These are phyloP conservation scores for Russula dissimulans DNA, from an alignment of 768 basidiomycete genomes.

Conservation along the genomic window DNA sequence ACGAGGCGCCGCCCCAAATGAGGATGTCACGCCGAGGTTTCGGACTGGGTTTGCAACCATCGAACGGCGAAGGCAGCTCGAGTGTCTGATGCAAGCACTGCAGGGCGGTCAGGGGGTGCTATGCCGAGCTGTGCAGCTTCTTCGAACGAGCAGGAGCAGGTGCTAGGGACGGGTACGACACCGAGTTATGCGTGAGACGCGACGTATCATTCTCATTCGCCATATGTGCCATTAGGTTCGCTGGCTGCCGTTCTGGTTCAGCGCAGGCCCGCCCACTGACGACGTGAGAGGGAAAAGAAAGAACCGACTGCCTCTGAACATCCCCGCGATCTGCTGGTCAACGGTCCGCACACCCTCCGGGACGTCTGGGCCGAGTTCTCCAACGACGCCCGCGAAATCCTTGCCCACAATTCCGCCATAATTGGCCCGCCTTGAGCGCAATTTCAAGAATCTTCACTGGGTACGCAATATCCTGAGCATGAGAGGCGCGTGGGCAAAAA, in stretches of 20 bases:
- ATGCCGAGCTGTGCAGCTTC: constrained; percentile 17
- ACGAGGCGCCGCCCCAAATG: constrained; percentile 22
- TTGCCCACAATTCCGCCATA: constrained; percentile 8
- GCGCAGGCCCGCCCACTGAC: neutral
- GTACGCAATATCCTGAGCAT: neutral
- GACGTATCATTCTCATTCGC: constrained; percentile 13
- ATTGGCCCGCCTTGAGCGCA: neutral
- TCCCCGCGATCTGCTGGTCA: constrained; percentile 17
- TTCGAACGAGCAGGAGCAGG: constrained; percentile 17
- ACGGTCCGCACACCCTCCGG: constrained; percentile 5
- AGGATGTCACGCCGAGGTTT: neutral
- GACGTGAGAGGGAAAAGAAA: neutral
- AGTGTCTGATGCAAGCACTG: constrained; percentile 13
- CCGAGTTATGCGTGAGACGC: constrained; percentile 3
- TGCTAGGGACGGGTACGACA: constrained; percentile 8
- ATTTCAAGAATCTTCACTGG: neutral
- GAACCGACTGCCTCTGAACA: constrained; percentile 1
- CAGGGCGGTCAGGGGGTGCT: constrained; percentile 12
- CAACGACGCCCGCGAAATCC: constrained; percentile 18
- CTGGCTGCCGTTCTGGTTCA: neutral
- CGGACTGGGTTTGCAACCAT: neutral
- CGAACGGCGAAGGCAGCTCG: constrained; percentile 9
- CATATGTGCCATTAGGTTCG: constrained; percentile 8
- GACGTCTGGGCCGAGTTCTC: constrained; percentile 15
- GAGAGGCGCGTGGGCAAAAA: neutral